Conservation (phyloP, 2,329 filamentous ascomycete species). For the Coleophoma eucalyptorum region DNA sequence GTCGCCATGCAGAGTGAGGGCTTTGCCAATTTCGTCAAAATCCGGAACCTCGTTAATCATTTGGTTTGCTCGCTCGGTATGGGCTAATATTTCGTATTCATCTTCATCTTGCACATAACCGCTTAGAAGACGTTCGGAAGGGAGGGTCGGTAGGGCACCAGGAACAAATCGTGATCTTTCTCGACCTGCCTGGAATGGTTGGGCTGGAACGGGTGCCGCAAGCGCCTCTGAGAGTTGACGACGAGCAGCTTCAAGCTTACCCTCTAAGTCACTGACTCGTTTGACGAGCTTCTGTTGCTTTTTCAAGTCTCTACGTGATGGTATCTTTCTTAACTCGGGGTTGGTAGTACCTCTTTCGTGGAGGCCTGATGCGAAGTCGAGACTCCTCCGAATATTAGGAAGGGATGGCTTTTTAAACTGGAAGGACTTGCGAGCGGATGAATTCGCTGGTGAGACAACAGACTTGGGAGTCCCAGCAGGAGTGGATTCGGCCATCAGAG, state of each 20-base stretch:
- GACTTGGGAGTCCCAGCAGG: slow-evolving; percentile 14
- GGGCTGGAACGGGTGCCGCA: slow-evolving; percentile 29
- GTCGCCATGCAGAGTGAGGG: slow-evolving; percentile 8
- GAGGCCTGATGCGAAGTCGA: slow-evolving; percentile 14
- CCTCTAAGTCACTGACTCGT: slow-evolving; percentile 56
- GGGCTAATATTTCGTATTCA: slow-evolving; percentile 3
- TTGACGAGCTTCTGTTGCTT: slow-evolving; percentile 54
- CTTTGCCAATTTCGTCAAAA: slow-evolving; percentile 11
- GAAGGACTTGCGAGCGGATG: slow-evolving; percentile 13
- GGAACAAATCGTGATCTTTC: slow-evolving; percentile 33
- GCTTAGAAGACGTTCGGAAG: slow-evolving; percentile 39
- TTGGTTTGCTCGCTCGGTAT: no score
- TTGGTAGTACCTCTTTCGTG: slow-evolving; percentile 20
- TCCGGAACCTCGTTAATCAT: neutral
- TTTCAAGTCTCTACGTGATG: slow-evolving; percentile 52
- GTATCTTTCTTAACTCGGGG: slow-evolving; percentile 37
- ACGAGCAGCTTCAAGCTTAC: slow-evolving; percentile 50
- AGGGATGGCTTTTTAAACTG: slow-evolving; percentile 21
- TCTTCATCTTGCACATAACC: slow-evolving; percentile 21
- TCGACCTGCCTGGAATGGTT: slow-evolving; percentile 19
- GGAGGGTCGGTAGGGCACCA: slow-evolving; percentile 36
- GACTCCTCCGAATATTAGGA: slow-evolving; percentile 11
- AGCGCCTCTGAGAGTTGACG: slow-evolving; percentile 48
- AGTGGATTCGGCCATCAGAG: slow-evolving; percentile 2
- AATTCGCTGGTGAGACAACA: slow-evolving; percentile 5